phyloP scores from a whole-genome alignment of 2,329 filamentous ascomycete genomes.

The Cladophialophora chaetospira region DNA sequence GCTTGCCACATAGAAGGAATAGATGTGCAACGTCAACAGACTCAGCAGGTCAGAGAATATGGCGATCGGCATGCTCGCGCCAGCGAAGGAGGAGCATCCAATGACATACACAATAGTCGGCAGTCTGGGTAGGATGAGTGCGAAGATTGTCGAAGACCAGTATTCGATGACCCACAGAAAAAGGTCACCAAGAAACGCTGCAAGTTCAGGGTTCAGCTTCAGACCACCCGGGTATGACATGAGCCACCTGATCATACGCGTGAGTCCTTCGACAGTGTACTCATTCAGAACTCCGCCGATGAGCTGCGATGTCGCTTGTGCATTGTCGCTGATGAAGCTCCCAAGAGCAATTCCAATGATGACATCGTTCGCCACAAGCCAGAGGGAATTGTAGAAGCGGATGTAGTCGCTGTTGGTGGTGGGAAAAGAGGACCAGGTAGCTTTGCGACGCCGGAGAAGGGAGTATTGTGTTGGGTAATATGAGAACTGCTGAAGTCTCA shows the following conservation, averaged over 20 bases:
- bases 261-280: conserved; percentile 87
- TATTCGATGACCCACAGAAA: conserved; percentile 99
- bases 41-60: conserved; percentile 93
- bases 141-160: conserved; percentile 65
- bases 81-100: conserved; percentile 91
- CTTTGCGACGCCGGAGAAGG: conserved; percentile 83
- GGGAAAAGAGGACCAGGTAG: conserved; percentile 93
- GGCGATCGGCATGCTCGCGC: conserved; percentile 94
- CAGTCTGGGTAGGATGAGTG: conserved; percentile 78
- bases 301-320: conserved; percentile 75
- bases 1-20: conserved; percentile 96
- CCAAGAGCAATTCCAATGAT: conserved; percentile 97
- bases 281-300: conserved; percentile 73
- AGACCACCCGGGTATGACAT: conserved; percentile 94
- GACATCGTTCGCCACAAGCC: conserved; percentile 97
- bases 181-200: conserved; percentile 88
- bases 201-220: conserved; percentile 92
- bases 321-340: conserved; percentile 96
- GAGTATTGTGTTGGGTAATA: conserved; percentile 98
- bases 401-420: conserved; percentile 97
- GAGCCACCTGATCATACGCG: conserved; percentile 88
- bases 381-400: conserved; percentile 96
- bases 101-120: conserved; percentile 88
- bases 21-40: conserved; percentile 89
- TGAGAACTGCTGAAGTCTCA: conserved; percentile 94